These are phyloP conservation scores for Aspergillus caelatus DNA, from an alignment of 2,329 filamentous ascomycete genomes.

Conservation along the genomic window DNA sequence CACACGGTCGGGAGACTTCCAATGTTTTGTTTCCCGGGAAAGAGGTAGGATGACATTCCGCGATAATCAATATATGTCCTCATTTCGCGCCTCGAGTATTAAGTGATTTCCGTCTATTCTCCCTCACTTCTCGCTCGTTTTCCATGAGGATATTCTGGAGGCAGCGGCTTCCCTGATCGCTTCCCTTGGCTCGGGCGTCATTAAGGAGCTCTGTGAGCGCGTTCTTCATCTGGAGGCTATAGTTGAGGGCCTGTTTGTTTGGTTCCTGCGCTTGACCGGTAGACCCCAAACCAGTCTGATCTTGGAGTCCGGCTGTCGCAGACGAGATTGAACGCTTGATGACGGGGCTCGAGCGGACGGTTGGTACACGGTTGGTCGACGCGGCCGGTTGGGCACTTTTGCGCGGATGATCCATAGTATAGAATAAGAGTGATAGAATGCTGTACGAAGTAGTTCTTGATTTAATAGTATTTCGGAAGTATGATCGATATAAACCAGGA, in stretches of 20 bases:
- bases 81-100: background rate
- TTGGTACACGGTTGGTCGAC: conserved; percentile 20
- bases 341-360: conserved; percentile 6
- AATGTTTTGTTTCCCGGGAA: background rate
- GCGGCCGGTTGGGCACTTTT: conserved; percentile 7
- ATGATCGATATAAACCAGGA: background rate
- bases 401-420: background rate
- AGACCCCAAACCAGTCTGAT: background rate
- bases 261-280: background rate
- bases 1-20: background rate
- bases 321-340: conserved; percentile 19
- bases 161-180: conserved; percentile 59
- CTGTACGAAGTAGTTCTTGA: background rate
- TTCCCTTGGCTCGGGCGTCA: conserved; percentile 57
- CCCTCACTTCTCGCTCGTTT: conserved; percentile 58
- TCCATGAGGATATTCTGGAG: conserved; percentile 63
- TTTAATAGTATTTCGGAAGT: background rate
- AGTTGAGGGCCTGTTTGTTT: conserved; percentile 9
- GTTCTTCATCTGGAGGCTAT: conserved; percentile 52
- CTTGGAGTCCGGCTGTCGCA: background rate
- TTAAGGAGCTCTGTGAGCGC: conserved; percentile 65
- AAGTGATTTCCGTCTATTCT: conserved; percentile 17
- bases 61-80: background rate
- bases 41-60: background rate
- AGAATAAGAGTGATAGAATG: background rate